A percentile compares a stretch with the other conserved stretches of the same genome.
Conservation (phyloP, 2,329 filamentous ascomycete genomes). For the Blumeriella jaapii region DNA sequence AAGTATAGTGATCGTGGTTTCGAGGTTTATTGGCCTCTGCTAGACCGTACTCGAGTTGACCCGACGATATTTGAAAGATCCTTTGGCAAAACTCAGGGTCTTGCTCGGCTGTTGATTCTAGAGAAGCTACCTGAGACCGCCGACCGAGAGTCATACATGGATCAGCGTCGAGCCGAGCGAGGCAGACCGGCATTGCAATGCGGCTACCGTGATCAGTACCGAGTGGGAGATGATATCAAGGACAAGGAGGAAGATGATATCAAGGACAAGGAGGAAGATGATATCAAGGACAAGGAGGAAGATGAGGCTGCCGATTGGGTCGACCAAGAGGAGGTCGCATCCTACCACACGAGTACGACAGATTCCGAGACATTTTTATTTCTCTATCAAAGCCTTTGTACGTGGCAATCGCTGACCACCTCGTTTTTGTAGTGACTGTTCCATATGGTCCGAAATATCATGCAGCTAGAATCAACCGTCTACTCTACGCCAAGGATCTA, state of each 20-base stretch:
- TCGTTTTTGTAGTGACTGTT: too few relatives aligned
- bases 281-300: constrained; percentile 66
- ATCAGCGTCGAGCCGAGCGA: constrained; percentile 58
- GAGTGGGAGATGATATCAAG: constrained; percentile 62
- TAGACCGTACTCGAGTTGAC: constrained; percentile 66
- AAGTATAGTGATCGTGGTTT: constrained; percentile 81
- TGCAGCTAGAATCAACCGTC: constrained; percentile 65
- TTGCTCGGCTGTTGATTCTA: constrained; percentile 68
- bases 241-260: constrained; percentile 68
- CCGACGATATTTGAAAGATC: constrained; percentile 80
- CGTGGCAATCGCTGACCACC: too few relatives aligned
- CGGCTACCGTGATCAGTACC: constrained; percentile 29
- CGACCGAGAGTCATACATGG: constrained; percentile 48
- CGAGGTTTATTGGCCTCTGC: constrained; percentile 66
- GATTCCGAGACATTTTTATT: too few relatives aligned
- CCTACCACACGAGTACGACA: constrained; percentile 69
- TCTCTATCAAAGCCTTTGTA: too few relatives aligned
- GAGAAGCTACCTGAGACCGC: constrained; percentile 61
- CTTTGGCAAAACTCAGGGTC: constrained; percentile 62
- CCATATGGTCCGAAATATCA: constrained; percentile 52
- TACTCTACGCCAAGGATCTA: constrained; percentile 71
- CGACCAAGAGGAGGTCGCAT: constrained; percentile 61
- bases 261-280: constrained; percentile 43
- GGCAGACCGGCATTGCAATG: constrained; percentile 50
- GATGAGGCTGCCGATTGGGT: constrained; percentile 81